Evolutionary conservation across 2,329 filamentous ascomycete species (phyloP).

Genomic region (Cordyceps farinosa): DNA sequence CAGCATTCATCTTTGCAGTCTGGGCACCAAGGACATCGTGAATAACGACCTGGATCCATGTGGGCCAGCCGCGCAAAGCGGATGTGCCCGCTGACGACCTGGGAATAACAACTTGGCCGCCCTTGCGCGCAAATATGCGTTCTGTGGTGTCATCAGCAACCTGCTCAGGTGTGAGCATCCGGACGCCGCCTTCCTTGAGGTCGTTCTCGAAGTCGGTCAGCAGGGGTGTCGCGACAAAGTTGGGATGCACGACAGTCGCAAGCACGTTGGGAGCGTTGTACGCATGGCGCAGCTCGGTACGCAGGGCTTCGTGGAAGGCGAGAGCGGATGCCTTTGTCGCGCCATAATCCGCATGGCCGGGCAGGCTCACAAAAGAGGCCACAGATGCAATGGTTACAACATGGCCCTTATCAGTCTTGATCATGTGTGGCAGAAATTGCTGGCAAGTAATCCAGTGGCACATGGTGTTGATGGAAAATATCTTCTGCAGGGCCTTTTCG

Average conservation of each 20-base stretch:
- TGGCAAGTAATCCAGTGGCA: slow-evolving; percentile 59
- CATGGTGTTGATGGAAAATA: slow-evolving; percentile 63
- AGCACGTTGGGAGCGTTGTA: slow-evolving; percentile 60
- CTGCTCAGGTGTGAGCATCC: slow-evolving; percentile 27
- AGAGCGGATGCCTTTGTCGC: slow-evolving; percentile 60
- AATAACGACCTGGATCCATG: slow-evolving; percentile 27
- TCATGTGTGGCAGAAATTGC: slow-evolving; percentile 62
- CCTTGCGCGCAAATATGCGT: slow-evolving; percentile 39
- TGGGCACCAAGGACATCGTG: slow-evolving; percentile 10
- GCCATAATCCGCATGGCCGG: slow-evolving; percentile 61
- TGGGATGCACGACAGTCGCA: slow-evolving; percentile 58
- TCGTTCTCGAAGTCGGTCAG: slow-evolving; percentile 26
- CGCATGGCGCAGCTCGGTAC: slow-evolving; percentile 49
- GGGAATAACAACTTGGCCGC: slow-evolving; percentile 42
- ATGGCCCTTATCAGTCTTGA: slow-evolving; percentile 62
- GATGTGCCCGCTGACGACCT: slow-evolving; percentile 20
- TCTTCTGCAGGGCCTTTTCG: slow-evolving; percentile 53
- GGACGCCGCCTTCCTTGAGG: slow-evolving; percentile 23
- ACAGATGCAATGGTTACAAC: slow-evolving; percentile 64
- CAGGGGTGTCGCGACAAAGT: slow-evolving; percentile 20
- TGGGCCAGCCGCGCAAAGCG: slow-evolving; percentile 34
- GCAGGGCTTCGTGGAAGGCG: slow-evolving; percentile 61
- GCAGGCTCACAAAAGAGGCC: slow-evolving; percentile 54
- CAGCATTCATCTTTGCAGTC: slow-evolving; percentile 13
- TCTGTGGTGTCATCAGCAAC: slow-evolving; percentile 39